Conservation (phyloP, 371 early-diverging fungal genomes). For the Apophysomyces variabilis region DNA sequence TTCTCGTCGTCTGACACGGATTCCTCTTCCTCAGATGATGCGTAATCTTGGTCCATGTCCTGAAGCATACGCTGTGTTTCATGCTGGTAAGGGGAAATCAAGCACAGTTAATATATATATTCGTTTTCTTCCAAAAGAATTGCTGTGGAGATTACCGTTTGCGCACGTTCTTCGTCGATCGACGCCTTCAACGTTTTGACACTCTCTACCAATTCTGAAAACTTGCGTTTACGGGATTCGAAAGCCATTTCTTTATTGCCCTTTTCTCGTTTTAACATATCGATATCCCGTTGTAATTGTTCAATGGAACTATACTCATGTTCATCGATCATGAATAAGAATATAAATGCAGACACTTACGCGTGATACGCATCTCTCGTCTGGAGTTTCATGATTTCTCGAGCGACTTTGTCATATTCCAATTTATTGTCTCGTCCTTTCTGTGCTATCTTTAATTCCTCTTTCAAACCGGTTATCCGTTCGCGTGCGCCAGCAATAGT, state of each 20-base stretch:
- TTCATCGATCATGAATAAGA: neutral
- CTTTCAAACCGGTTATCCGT: conserved; percentile 50
- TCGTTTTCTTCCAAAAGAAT: neutral
- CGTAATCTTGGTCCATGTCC: conserved; percentile 49
- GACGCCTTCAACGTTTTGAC: conserved; percentile 37
- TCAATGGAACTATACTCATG: conserved; percentile 33
- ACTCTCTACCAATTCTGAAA: conserved; percentile 25
- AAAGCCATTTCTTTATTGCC: conserved; percentile 29
- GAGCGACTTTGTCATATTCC: conserved; percentile 62
- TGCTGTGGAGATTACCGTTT: conserved; percentile 23
- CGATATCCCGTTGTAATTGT: conserved; percentile 38
- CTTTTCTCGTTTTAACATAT: conserved; percentile 43
- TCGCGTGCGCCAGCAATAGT: conserved; percentile 16
- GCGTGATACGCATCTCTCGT: conserved; percentile 49
- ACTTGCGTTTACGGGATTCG: conserved; percentile 35
- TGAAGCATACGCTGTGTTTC: conserved; percentile 37
- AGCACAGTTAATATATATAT: neutral
- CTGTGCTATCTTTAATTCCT: conserved; percentile 51
- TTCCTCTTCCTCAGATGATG: conserved; percentile 39
- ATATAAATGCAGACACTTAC: conserved; percentile 34
- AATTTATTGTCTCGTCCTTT: conserved; percentile 51
- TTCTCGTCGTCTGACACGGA: conserved; percentile 9
- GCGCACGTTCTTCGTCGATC: conserved; percentile 42
- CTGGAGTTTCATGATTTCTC: conserved; percentile 52
- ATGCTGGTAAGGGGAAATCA: conserved; percentile 23